Evolutionary conservation across 768 basidiomycete genomes (phyloP).

Genomic region (Amanita rubescens): DNA sequence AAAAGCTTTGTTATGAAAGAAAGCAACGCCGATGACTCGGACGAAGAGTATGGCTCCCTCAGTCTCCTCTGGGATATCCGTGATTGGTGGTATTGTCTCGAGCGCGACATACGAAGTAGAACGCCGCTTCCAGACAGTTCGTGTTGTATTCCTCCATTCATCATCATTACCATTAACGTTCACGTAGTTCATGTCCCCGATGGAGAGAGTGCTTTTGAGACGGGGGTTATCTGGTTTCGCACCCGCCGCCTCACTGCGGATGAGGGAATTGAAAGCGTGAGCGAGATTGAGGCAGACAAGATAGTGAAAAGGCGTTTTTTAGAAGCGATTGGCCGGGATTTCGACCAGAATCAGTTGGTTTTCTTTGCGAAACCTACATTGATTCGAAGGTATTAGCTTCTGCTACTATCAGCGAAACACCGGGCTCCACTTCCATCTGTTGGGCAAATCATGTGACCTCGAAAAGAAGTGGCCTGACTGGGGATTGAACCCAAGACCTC

Average conservation of each 20-base stretch:
- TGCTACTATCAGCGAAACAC: too few relatives aligned
- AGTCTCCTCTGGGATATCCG: not conserved
- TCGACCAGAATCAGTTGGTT: slow-evolving; percentile 4
- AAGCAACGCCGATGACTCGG: not conserved
- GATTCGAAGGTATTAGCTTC: too few relatives aligned
- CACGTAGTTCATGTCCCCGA: slow-evolving; percentile 4
- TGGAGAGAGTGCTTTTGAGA: slow-evolving; percentile 4
- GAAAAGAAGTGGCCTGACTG: too few relatives aligned
- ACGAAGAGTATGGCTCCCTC: not conserved
- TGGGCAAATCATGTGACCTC: too few relatives aligned
- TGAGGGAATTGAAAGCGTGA: slow-evolving; percentile 2
- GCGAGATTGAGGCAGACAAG: slow-evolving; percentile 7
- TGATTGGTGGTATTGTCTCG: slow-evolving; percentile 6
- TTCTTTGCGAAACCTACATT: not conserved
- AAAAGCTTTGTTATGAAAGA: not conserved
- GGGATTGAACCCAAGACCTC: too few relatives aligned
- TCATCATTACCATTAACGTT: slow-evolving; percentile 3
- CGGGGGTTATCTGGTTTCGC: slow-evolving; percentile 7
- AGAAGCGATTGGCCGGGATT: not conserved
- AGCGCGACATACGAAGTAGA: too few relatives aligned
- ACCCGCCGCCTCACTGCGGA: not conserved
- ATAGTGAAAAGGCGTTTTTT: slow-evolving; percentile 10
- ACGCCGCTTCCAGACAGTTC: slow-evolving; percentile 5
- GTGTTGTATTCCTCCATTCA: not conserved
- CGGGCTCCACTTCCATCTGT: too few relatives aligned